A percentile compares a stretch with the other conserved stretches of the same genome.
Conservation (phyloP, 179 eudicot species). For the Beta corolliflora region DNA sequence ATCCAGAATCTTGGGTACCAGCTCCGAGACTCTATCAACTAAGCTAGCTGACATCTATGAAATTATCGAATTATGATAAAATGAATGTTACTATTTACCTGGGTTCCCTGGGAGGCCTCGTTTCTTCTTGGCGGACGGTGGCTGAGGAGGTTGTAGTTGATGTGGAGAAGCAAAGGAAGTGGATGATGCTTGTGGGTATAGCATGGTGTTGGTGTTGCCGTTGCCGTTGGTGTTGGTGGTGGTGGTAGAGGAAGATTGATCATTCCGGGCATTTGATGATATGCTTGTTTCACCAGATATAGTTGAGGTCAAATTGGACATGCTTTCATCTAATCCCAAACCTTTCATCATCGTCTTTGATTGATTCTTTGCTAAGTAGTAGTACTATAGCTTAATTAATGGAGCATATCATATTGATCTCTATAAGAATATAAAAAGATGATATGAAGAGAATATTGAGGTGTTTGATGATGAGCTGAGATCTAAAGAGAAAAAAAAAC, state of each 20-base stretch:
- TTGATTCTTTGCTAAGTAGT: no score
- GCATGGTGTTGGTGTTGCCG: slow-evolving; percentile 16
- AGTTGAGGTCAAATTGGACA: slow-evolving; percentile 68
- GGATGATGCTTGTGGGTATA: slow-evolving; percentile 36
- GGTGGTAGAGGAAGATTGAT: slow-evolving; percentile 18
- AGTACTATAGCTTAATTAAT: neutral
- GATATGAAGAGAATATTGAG: neutral
- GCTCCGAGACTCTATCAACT: no score
- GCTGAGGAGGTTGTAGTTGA: slow-evolving; percentile 32
- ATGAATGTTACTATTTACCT: slow-evolving; percentile 33
- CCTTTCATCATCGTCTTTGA: slow-evolving; percentile 57
- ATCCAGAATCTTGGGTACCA: no score
- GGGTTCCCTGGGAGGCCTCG: slow-evolving; percentile 77
- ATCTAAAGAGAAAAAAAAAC: slow-evolving; percentile 19
- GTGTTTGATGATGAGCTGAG: slow-evolving; percentile 6
- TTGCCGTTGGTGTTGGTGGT: slow-evolving; percentile 13
- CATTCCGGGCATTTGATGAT: slow-evolving; percentile 27
- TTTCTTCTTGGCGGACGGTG: slow-evolving; percentile 54
- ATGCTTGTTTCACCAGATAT: slow-evolving; percentile 37
- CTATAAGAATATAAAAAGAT: neutral
- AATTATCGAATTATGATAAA: no score
- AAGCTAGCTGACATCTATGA: no score
- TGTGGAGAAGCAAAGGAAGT: slow-evolving; percentile 23
- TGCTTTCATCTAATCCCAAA: slow-evolving; percentile 49
- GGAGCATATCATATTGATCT: neutral